Base-by-base conservation (phyloP, 2,329 filamentous ascomycete species). In the Aspergillus proliferans region DNA sequence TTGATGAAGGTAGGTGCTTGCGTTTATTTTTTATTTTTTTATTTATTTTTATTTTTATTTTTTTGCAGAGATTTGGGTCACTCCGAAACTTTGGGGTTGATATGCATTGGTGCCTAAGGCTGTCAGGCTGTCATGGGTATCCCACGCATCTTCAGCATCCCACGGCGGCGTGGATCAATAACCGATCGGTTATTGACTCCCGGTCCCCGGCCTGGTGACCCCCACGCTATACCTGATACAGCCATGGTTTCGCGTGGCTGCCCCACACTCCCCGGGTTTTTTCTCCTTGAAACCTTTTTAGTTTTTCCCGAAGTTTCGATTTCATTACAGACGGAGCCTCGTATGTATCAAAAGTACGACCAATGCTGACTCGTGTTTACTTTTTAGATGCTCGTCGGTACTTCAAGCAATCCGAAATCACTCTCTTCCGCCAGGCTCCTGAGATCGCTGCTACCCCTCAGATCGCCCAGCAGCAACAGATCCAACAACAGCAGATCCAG, bases 371-470 rank as follows among this genome's bases (percentile, higher is more conserved):
- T 51, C 47, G 48, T 51, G 44, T 47, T 46, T 42, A 42, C 28
- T 15, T 15, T 48, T 65, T 14, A 91, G 93, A 98, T 70, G 93
- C 93, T 45, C 84, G 93, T 62, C 84, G 93, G 62, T 98, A 98
- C 75, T 98, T 98, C 76, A 98, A 98, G 72, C 93, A 98, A 71
- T 96, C 90, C 46, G 93, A 98, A 74, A 98, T 98, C 67, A 91
- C 96, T 50, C 84, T 98, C 46, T 97, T 87, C 76, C 85, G 93
- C 57, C 93, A 97, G 64, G 70, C 74, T 22, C 74, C 74, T 44
- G 74, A 76, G 52, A 67, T 72, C 49, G 66, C 67, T 21, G 58
- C 64, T n/a, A 71, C 68, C 6, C 66, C 69, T 12, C 64, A 69
- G 47, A 65, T 71, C 46, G 67, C 66, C 22, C 63, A 65, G 45